Base-by-base conservation (phyloP, 2,329 filamentous ascomycete species). In the Fusarium staphyleae region DNA sequence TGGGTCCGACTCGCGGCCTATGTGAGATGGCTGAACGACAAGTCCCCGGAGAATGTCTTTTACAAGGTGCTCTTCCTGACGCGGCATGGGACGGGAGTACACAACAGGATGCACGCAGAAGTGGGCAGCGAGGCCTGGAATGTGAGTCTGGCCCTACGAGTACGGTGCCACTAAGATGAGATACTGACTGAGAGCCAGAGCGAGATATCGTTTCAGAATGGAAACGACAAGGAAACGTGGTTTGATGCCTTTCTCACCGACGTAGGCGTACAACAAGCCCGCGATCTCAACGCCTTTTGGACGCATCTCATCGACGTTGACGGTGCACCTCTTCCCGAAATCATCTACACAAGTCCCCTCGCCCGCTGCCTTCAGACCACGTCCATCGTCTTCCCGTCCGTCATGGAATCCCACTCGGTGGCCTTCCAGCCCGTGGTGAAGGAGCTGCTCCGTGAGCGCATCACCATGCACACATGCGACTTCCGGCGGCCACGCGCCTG, bases 401-500 rank as follows among this genome's bases (percentile, higher is more conserved):
- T 86, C 6, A 62, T 70, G 47, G 48, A 60, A 11, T 53, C 60
- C 42, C 72, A 48, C 58, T 78, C 32, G 68, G 65, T 60, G 10
- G 72, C 74, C 0, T 84, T 84, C 55, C 71, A 68, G 5, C 83
- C 83, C 0, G 70, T 77, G 2, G 70, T 88, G 63, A 86, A 85
- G 66, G 85, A 87, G 52, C 67, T 78, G 4, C 73, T 87, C 12
- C 76, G 86, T 15, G 85, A 88, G 67, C 79, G 81, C 3, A 77
- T 85, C 51, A 84, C 81, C 8, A 75, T 80, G 47, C 85, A 87
- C 66, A 87, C 84, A 0, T 88, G 85, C 66, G 84, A 88, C 67
- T 77, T 81, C 13, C 76, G 85, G 13, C 78, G 78, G 42, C 68
- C 73, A 7, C 75, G 74, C 35, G 72, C 76, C 0, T 79, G 74